A percentile compares a stretch with the other conserved stretches of the same genome.
Conservation (phyloP, 1,284 basidiomycete species). For the Rhodotorula sp. region DNA sequence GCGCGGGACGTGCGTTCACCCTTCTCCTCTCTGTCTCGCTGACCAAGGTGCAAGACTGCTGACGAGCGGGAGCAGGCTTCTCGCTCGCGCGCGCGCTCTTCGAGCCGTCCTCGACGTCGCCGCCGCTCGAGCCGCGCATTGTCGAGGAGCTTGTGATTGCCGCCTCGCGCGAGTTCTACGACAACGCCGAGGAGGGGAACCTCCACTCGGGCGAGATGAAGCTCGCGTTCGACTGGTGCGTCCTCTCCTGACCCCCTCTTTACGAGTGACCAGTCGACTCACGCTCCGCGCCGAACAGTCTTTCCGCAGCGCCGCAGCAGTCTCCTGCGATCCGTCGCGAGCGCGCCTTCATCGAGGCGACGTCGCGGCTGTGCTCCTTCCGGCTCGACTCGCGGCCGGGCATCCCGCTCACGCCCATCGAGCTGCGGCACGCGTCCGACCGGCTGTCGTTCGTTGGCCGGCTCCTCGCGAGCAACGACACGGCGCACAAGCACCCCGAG, state of each 20-base stretch:
- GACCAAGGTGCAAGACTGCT: background rate
- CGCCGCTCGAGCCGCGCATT: conserved; percentile 57
- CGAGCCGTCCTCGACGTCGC: conserved; percentile 58
- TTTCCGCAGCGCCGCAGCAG: conserved; percentile 65
- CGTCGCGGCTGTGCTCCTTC: conserved; percentile 78
- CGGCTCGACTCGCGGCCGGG: conserved; percentile 69
- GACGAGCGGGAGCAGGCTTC: conserved; percentile 63
- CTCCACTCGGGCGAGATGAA: conserved; percentile 92
- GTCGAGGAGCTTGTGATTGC: conserved; percentile 77
- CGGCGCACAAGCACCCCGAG: conserved; percentile 84
- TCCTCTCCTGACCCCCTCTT: background rate
- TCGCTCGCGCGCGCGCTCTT: conserved; percentile 71
- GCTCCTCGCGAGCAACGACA: conserved; percentile 74
- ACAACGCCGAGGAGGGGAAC: conserved; percentile 87
- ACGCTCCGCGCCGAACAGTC: conserved; percentile 55
- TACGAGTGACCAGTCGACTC: background rate
- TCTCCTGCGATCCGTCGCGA: conserved; percentile 68
- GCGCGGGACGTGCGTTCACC: conserved; percentile 73
- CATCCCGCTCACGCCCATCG: conserved; percentile 78
- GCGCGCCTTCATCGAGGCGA: conserved; percentile 91
- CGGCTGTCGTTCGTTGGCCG: conserved; percentile 73
- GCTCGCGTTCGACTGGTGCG: conserved; percentile 86
- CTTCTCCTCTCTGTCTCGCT: background rate
- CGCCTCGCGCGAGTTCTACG: conserved; percentile 84
- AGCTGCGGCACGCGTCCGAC: conserved; percentile 84